Evolutionary conservation across 2,329 filamentous ascomycete genomes (phyloP).

Genomic region (Fusarium liriodendri): DNA sequence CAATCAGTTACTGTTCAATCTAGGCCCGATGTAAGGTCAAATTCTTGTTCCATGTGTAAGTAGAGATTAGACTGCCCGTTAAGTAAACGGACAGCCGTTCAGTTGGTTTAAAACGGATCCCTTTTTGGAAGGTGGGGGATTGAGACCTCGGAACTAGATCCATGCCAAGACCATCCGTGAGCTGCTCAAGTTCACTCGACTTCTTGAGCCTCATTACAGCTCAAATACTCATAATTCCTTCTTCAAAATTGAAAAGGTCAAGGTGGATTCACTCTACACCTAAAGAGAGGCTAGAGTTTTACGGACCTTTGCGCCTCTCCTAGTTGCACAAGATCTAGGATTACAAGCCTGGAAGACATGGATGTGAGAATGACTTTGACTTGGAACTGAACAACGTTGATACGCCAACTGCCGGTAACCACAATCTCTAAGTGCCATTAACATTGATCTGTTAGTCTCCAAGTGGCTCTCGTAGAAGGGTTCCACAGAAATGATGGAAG

Average conservation of each 20-base stretch:
- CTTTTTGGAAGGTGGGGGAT: not conserved
- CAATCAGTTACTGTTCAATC: not conserved
- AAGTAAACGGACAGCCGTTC: not conserved
- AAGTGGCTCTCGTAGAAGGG: not conserved
- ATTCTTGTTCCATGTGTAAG: not conserved
- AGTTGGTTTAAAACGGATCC: not conserved
- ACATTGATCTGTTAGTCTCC: not conserved
- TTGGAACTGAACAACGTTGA: not conserved
- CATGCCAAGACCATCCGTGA: not conserved
- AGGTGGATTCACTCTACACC: not conserved
- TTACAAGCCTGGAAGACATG: not conserved
- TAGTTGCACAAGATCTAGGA: not conserved
- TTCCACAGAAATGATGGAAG: no score
- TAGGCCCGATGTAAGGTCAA: not conserved
- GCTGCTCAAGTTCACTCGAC: not conserved
- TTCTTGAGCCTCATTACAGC: not conserved
- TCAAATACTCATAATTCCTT: not conserved
- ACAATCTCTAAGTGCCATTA: not conserved
- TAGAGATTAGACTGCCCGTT: not conserved
- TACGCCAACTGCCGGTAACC: not conserved
- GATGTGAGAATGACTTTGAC: not conserved
- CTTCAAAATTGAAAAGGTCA: not conserved
- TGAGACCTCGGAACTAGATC: not conserved
- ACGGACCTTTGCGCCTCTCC: not conserved
- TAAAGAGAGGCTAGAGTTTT: not conserved